phyloP scores from a whole-genome alignment of 2,329 filamentous ascomycete genomes.

The Botryotinia calthae region DNA sequence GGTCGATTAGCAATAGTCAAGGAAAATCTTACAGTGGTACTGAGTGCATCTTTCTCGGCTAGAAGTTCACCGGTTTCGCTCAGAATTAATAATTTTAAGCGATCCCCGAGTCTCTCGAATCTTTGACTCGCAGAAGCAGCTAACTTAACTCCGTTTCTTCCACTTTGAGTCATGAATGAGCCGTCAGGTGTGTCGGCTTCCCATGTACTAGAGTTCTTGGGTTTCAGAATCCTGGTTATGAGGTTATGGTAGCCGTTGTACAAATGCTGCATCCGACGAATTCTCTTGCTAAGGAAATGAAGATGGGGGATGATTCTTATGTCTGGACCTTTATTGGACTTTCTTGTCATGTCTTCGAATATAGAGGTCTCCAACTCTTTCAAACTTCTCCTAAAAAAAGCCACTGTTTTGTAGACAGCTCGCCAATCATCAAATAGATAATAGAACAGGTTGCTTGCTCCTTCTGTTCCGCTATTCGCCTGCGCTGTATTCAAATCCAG shows the following conservation, averaged over 20 bases:
- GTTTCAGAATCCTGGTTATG: conserved; percentile 54
- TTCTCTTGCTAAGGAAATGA: conserved; percentile 58
- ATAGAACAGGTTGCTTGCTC: conserved; percentile 61
- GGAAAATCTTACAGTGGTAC: conserved; percentile 54
- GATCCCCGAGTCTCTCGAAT: conserved; percentile 58
- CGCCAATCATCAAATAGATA: conserved; percentile 67
- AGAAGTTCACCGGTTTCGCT: conserved; percentile 62
- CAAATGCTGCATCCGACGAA: conserved; percentile 58
- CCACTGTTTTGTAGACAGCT: conserved; percentile 56
- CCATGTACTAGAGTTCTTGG: conserved; percentile 38
- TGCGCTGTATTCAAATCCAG: conserved; percentile 36
- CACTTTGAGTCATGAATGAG: neutral
- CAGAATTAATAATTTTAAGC: conserved; percentile 58
- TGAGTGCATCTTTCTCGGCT: conserved; percentile 67
- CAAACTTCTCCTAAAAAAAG: conserved; percentile 46
- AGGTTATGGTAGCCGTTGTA: conserved; percentile 60
- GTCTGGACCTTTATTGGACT: conserved; percentile 43
- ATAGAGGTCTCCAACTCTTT: conserved; percentile 43
- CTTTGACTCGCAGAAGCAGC: conserved; percentile 51
- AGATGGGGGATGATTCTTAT: conserved; percentile 55
- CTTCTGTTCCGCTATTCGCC: conserved; percentile 43
- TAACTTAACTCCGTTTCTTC: conserved; percentile 36
- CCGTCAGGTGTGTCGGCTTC: conserved; percentile 36
- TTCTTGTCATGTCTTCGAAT: conserved; percentile 35
- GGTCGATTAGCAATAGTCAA: neutral